These are phyloP conservation scores for Neurospora pannonica DNA, from an alignment of 495 filamentous ascomycete genomes.

Conservation along the genomic window DNA sequence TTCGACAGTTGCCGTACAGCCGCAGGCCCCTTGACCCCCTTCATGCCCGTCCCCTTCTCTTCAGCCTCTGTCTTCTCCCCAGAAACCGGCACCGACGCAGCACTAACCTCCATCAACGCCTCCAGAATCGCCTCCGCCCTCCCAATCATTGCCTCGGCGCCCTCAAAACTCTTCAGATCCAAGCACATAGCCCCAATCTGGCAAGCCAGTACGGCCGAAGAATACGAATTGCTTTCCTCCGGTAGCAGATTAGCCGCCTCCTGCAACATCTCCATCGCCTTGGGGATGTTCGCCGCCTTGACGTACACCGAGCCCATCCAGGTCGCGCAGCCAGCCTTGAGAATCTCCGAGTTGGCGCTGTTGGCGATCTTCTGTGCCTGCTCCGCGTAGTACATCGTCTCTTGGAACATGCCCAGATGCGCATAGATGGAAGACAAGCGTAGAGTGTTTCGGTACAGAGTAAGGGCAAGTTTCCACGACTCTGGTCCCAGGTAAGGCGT, in stretches of 20 bases:
- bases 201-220: conserved; percentile 32
- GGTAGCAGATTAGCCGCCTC: conserved; percentile 35
- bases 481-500: conserved; percentile 41
- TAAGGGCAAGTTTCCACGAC: conserved; percentile 73
- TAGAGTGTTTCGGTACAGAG: conserved; percentile 56
- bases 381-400: conserved; percentile 83
- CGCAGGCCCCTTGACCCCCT: conserved; percentile 8
- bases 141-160: conserved; percentile 24
- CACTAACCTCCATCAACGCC: conserved; percentile 12
- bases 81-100: conserved; percentile 14
- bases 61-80: conserved; percentile 40
- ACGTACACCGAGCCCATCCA: conserved; percentile 57
- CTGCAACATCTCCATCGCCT: conserved; percentile 51
- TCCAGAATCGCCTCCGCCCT: conserved; percentile 31
- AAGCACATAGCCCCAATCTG: conserved; percentile 36
- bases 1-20: conserved; percentile 10
- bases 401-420: conserved; percentile 76
- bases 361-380: conserved; percentile 72
- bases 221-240: conserved; percentile 36
- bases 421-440: conserved; percentile 69
- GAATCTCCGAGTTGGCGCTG: conserved; percentile 52
- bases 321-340: conserved; percentile 43
- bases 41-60: conserved; percentile 21
- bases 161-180: conserved; percentile 27
- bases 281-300: conserved; percentile 49